Base-by-base conservation (phyloP, 177 flowering plant species). In the Vitis hybrid region DNA sequence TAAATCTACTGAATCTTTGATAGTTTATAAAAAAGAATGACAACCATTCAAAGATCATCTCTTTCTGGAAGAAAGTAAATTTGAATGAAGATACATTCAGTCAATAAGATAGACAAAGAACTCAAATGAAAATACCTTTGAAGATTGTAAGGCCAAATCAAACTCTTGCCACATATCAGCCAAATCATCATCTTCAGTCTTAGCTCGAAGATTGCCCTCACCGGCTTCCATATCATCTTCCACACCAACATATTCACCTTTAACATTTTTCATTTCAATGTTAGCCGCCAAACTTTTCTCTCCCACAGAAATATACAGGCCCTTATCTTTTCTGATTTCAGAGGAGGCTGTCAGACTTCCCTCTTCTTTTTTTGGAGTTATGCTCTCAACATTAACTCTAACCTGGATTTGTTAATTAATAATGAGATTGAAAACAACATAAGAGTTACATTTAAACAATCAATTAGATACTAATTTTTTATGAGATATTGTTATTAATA, bases 191-290 rank as follows among this genome's bases (percentile, higher is more conserved):
- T 39, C 45, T 39, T 3, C 4, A 26, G 30, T 26, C 30, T 26
- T 26, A 26, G 45, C 45, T 39, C 2, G 45, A 39, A 39, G 45
- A 1, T 39, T 39, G 45, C 45, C 45, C 45, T 39, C 45, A 4
- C 5, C 0, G 7, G 45, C 45, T 39, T 59, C 66, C n/a, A 58
- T 3, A 34, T 85, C 85, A 72, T 82, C 87, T 13, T 83, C 82
- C 14, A 82, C 79, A 19, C 91, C 92, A 39, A 84, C 70, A 62
- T 81, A 82, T 18, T 65, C 71, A 67, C 86, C 90, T 71, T 78
- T 72, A 60, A 81, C 79, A 52, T 65, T 83, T 45, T 15, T 54
- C 26, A 51, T 56, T 26, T 65, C 82, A 73, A 49, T 39, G 17
- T 75, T 81, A 69, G n/a, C 74, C 56, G 64, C 61, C 11, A 60